Evolutionary conservation across 306 rosid species (phyloP), one percentile per base, ranked within the genome.

Genomic region (Corylus americana): DNA sequence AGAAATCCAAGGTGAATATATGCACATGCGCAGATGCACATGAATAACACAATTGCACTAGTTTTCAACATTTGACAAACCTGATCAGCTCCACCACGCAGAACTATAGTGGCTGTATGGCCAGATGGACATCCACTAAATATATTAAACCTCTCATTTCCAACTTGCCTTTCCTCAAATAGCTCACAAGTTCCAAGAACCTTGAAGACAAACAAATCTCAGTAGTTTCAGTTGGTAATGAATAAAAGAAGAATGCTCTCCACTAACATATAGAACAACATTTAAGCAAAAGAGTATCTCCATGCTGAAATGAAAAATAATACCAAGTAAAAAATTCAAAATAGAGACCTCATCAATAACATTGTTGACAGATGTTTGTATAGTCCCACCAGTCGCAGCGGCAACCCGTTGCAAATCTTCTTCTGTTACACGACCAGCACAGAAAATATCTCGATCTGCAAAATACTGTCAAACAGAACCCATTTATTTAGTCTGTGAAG

Each of bases 1-100:
- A 48, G 8, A 72, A 71, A 77, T 58, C 49, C 17, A 35, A 63
- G 25, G 61, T 73, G 61, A 86, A 9, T 42, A 68, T 11, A 20
- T 68, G 29, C 7, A 2, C 51, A 67, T 39, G 72, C 72, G 37
- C 22, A 20, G 11, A 37, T 8, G 51, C 27, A 8, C 8, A 18
- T 5, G 6, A 68, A 35, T 42, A 42, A 18, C 29, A 31, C 25
- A 12, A 27, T 67, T 2, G 17, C 4, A 9, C 29, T 39, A 11
- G n/a, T n/a, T 68, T 37, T n/a, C 18, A 17, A 55, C 29, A 70
- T 39, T 75, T 45, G 53, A 37, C 73, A 79, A 62, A 91, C 99
- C 97, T 96, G 99, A 82, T 96, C 99, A 51, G 99, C 99, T 83
- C 99, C 99, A 74, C 99, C 99, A 22, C 99, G 96, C 84, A 96